Conservation (phyloP, 2,329 filamentous ascomycete species). For the Penicillium sp. region DNA sequence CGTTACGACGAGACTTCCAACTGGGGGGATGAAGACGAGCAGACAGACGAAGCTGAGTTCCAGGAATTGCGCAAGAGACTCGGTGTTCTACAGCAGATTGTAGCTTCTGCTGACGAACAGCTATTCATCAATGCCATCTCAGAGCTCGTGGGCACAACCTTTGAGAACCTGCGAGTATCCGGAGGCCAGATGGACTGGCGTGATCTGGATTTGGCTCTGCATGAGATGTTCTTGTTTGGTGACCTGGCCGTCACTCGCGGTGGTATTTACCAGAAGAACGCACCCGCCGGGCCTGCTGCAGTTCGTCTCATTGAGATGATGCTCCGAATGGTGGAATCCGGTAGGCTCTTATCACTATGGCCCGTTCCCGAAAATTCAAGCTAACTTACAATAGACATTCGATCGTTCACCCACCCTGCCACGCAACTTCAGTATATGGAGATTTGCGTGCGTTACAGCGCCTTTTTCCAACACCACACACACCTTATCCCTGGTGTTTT, state of each 20-base stretch:
- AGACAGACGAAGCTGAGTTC: conserved; percentile 96
- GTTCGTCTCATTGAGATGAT: conserved; percentile 89
- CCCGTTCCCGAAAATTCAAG: background rate
- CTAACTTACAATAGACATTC: conserved; percentile 54
- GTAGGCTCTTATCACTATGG: background rate
- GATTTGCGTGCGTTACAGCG: conserved; percentile 89
- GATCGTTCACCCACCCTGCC: conserved; percentile 82
- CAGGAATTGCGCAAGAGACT: conserved; percentile 88
- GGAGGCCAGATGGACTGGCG: conserved; percentile 84
- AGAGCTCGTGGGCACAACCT: conserved; percentile 82
- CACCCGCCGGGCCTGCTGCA: conserved; percentile 74
- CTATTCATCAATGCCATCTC: conserved; percentile 88
- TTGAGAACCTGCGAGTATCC: conserved; percentile 73
- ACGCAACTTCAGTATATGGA: conserved; percentile 98
- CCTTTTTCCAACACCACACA: conserved; percentile 84
- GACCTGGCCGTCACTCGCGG: conserved; percentile 88
- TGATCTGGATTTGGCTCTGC: conserved; percentile 86
- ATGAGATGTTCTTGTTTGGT: conserved; percentile 95
- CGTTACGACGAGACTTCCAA: conserved; percentile 91
- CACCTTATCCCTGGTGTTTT: conserved; percentile 81
- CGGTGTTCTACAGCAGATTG: conserved; percentile 86
- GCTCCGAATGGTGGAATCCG: conserved; percentile 90
- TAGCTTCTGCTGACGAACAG: conserved; percentile 82
- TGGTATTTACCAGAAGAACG: conserved; percentile 80
- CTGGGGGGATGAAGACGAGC: conserved; percentile 92